Conservation (phyloP, 2,329 filamentous ascomycete species). For the Colletotrichum godetiae region DNA sequence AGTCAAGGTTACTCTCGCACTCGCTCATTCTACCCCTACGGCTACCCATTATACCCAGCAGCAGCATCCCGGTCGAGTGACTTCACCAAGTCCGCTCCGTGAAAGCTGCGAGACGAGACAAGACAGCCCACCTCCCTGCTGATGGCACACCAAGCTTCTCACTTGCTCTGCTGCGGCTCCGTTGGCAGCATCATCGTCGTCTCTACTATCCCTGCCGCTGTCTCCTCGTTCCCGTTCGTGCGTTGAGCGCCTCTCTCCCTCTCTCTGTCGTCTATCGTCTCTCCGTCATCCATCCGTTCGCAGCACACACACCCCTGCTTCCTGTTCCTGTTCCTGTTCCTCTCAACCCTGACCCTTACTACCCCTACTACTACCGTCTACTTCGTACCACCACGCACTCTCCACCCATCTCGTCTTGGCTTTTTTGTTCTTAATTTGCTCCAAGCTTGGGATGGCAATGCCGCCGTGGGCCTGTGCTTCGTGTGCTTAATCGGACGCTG, state of each 20-base stretch:
- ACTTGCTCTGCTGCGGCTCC: constrained; percentile 12
- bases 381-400: background rate
- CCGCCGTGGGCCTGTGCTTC: constrained; percentile 37
- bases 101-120: background rate
- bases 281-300: constrained; percentile 29
- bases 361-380: constrained; percentile 19
- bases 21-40: background rate
- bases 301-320: constrained; percentile 1
- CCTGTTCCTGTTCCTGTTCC: constrained; percentile 24
- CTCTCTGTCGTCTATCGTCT: constrained; percentile 31
- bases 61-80: background rate
- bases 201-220: background rate
- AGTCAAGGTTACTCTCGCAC: background rate
- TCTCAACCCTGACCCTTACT: constrained; percentile 11
- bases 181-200: constrained; percentile 21
- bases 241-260: background rate
- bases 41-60: background rate
- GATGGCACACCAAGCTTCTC: constrained; percentile 2
- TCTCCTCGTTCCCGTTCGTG: background rate
- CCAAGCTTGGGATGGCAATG: constrained; percentile 40
- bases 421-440: constrained; percentile 34
- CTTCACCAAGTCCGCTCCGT: background rate
- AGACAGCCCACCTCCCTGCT: background rate
- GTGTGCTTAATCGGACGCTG: constrained; percentile 36
- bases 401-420: constrained; percentile 34